Conservation (phyloP, 495 filamentous ascomycete genomes). For the Astrocystis sublimbata region DNA sequence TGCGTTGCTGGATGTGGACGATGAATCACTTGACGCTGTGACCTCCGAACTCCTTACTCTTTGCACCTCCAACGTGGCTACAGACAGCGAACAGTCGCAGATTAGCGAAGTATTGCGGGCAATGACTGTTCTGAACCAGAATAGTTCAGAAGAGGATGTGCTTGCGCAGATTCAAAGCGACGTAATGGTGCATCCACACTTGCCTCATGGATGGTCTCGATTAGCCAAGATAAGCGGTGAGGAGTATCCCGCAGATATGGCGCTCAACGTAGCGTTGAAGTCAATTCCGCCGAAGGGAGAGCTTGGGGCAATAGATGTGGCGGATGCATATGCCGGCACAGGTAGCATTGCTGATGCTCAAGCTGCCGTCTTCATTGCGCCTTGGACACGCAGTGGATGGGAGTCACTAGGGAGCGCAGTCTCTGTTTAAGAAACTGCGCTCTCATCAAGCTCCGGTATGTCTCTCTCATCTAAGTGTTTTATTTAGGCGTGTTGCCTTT, state of each 20-base stretch:
- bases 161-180: slow-evolving; percentile 63
- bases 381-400: slow-evolving; percentile 75
- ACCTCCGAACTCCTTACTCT: slow-evolving; percentile 71
- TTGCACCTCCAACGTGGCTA: slow-evolving; percentile 59
- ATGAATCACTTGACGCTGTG: slow-evolving; percentile 77
- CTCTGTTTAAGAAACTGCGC: slow-evolving; percentile 20
- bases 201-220: slow-evolving; percentile 75
- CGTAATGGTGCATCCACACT: slow-evolving; percentile 74
- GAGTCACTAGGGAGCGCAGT: slow-evolving; percentile 37
- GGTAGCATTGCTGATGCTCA: slow-evolving; percentile 71
- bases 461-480: background rate
- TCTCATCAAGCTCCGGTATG: background rate
- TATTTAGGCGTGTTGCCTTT: slow-evolving; percentile 3
- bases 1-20: slow-evolving; percentile 75
- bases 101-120: slow-evolving; percentile 49
- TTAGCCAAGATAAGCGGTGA: slow-evolving; percentile 55
- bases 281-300: slow-evolving; percentile 68
- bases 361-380: slow-evolving; percentile 75
- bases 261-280: slow-evolving; percentile 72
- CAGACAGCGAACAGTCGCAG: slow-evolving; percentile 44
- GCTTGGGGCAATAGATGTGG: slow-evolving; percentile 67
- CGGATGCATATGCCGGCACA: slow-evolving; percentile 74
- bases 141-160: slow-evolving; percentile 32
- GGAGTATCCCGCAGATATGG: slow-evolving; percentile 73
- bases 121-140: slow-evolving; percentile 40